Conservation (phyloP, 768 basidiomycete genomes). For the Suillus weaverae region DNA sequence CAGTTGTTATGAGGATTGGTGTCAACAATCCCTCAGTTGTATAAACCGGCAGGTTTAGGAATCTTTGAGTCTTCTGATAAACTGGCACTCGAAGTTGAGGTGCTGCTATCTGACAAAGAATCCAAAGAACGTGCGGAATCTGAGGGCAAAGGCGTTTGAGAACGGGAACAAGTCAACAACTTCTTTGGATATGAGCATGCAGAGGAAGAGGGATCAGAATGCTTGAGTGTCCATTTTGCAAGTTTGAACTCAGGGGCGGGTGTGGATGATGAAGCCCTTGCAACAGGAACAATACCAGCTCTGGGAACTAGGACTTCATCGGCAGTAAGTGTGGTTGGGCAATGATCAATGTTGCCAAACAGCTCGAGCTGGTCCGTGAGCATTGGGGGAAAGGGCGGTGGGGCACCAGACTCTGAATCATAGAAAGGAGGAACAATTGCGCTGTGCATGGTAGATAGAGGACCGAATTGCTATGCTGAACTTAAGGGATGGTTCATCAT, state of each 20-base stretch:
- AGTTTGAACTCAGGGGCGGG: not conserved
- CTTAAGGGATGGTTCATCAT: not conserved
- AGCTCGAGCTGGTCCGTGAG: slow-evolving; percentile 9
- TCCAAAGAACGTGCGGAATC: no score
- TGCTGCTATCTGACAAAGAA: no score
- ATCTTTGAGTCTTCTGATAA: no score
- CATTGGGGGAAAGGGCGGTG: not conserved
- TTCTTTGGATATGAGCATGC: not conserved
- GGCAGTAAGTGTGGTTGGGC: not conserved
- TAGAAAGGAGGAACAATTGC: slow-evolving; percentile 6
- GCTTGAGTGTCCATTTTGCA: not conserved
- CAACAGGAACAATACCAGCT: not conserved
- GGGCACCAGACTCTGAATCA: not conserved
- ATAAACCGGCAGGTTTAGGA: no score
- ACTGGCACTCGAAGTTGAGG: no score
- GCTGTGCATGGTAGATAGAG: slow-evolving; percentile 1
- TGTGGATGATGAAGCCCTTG: not conserved
- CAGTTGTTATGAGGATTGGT: slow-evolving; percentile 6
- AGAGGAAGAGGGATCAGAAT: not conserved
- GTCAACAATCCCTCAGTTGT: not conserved
- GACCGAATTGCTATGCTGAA: not conserved
- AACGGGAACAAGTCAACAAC: not conserved
- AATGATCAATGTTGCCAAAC: not conserved
- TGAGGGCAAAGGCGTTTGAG: not conserved
- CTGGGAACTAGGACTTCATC: not conserved